Percentiles rank a stretch among this genome's conserved stretches.
Evolutionary conservation across 306 rosid species (phyloP).

Genomic region (Adenanthera pavonina): DNA sequence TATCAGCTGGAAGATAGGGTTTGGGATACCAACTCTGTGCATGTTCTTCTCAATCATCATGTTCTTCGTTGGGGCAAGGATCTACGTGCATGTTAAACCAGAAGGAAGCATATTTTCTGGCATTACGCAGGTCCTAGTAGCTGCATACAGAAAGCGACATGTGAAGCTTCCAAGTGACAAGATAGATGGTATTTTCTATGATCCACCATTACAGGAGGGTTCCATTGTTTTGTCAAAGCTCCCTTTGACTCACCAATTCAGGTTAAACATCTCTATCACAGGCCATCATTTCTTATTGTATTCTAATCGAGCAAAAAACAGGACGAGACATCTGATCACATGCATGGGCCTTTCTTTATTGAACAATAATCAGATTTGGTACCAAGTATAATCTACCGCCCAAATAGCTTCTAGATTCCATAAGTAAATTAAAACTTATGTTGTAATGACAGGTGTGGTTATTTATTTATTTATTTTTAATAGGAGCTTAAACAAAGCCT

Average conservation of each 20-base stretch:
- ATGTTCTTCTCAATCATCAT: conserved; percentile 59
- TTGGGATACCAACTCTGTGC: conserved; percentile 64
- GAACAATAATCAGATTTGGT: conserved; percentile 9
- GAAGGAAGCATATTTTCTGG: conserved; percentile 70
- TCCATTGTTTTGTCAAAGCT: conserved; percentile 47
- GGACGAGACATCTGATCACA: neutral
- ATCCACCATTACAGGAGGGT: conserved; percentile 52
- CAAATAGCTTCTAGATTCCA: conserved; percentile 4
- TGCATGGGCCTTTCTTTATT: neutral
- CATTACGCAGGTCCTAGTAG: conserved; percentile 58
- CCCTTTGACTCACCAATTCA: conserved; percentile 60
- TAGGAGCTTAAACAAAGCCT: conserved; percentile 66
- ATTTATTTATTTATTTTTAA: neutral
- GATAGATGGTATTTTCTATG: conserved; percentile 43
- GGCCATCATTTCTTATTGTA: neutral
- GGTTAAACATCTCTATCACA: conserved; percentile 46
- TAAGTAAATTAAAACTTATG: neutral
- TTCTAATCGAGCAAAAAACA: neutral
- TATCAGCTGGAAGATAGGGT: conserved; percentile 77
- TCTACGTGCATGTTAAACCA: conserved; percentile 56
- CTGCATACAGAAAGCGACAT: conserved; percentile 67
- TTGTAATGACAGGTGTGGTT: neutral
- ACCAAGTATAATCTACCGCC: neutral
- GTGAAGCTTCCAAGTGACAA: conserved; percentile 45
- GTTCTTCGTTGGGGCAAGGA: conserved; percentile 55